Evolutionary conservation across 1,284 basidiomycete genomes (phyloP).

Genomic region (Rhodotorula sp.): DNA sequence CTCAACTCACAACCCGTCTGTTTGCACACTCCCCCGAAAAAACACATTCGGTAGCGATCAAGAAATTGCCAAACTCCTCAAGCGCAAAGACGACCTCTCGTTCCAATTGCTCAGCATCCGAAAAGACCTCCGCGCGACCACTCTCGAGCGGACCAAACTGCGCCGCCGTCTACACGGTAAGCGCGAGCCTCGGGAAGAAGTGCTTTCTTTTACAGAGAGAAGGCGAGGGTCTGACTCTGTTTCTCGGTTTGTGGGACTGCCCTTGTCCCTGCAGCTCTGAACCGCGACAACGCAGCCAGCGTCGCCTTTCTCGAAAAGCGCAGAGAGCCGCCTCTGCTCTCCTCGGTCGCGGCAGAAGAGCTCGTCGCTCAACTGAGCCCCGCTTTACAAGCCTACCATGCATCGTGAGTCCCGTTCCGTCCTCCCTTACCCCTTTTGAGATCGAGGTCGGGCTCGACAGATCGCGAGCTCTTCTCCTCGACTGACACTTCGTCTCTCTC

Average conservation of each 20-base stretch:
- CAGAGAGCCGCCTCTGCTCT: not conserved
- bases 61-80: not conserved
- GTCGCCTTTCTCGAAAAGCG: not conserved
- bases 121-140: not conserved
- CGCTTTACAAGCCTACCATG: not conserved
- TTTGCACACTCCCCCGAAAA: too few species aligned
- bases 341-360: not conserved
- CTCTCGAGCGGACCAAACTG: not conserved
- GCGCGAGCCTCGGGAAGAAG: not conserved
- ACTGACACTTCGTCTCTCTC: too few species aligned
- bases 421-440: too few species aligned
- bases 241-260: not conserved
- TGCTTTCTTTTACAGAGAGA: too few species aligned
- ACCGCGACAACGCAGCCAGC: not conserved
- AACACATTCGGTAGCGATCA: too few species aligned
- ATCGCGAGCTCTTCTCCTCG: too few species aligned
- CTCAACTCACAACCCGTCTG: too few species aligned
- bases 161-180: constrained; percentile 1
- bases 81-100: constrained; percentile 12
- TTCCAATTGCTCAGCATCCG: constrained; percentile 1
- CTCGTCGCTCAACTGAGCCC: not conserved
- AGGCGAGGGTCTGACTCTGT: not conserved
- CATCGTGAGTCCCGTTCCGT: not conserved
- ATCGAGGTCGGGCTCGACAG: too few species aligned
- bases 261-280: not conserved